phyloP scores from a whole-genome alignment of 1,139 yeast species.

The Pichia sp. region DNA sequence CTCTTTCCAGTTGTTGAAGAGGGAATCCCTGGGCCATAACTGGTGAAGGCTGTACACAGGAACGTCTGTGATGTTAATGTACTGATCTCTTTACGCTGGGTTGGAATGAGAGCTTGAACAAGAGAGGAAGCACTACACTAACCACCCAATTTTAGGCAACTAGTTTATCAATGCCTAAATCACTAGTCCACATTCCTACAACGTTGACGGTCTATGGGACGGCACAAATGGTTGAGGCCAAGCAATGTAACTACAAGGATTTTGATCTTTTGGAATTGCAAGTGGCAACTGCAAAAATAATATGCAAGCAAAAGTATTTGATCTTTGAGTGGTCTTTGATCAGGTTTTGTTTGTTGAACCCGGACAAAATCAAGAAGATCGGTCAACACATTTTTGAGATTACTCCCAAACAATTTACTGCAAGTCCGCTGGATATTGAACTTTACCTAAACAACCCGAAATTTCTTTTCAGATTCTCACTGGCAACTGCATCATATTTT shows the following conservation, averaged over 20 bases:
- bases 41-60: too few relatives aligned
- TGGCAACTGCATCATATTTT: too few relatives aligned
- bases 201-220: neutral
- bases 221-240: neutral
- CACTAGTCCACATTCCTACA: slow-evolving; percentile 18
- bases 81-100: too few relatives aligned
- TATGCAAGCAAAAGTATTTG: neutral
- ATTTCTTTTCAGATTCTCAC: neutral
- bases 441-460: neutral
- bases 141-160: too few relatives aligned
- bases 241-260: neutral
- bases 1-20: too few relatives aligned
- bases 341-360: neutral
- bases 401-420: neutral
- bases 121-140: too few relatives aligned
- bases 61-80: too few relatives aligned
- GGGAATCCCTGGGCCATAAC: too few relatives aligned
- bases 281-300: neutral
- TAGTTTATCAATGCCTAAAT: too few relatives aligned
- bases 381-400: neutral
- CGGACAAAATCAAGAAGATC: neutral
- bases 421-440: neutral
- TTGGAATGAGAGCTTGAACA: too few relatives aligned
- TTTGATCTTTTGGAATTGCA: neutral
- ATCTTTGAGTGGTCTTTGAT: neutral